Evolutionary conservation across 2,329 filamentous ascomycete species (phyloP).

Genomic region (Beauveria asiatica): DNA sequence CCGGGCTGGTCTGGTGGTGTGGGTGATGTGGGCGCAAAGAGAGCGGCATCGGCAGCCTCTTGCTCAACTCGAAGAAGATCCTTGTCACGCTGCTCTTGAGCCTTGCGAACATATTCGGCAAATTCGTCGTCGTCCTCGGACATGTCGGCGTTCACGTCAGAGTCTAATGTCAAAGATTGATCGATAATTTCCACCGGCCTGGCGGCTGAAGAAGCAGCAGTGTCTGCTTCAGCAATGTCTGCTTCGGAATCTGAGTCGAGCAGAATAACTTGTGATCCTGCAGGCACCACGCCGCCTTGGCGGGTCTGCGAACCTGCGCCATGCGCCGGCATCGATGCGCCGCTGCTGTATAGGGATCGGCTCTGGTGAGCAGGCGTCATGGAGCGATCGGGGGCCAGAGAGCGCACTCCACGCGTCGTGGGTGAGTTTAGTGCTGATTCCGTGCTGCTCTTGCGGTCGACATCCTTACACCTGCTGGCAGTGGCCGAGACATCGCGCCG

Average conservation of each 20-base stretch:
- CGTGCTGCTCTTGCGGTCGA: conserved; percentile 11
- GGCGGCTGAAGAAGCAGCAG: conserved; percentile 14
- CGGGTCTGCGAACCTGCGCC: neutral
- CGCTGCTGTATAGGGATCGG: neutral
- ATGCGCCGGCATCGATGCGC: neutral
- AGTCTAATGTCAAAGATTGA: conserved; percentile 1
- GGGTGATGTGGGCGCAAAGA: neutral
- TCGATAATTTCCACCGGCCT: conserved; percentile 10
- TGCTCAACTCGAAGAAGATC: neutral
- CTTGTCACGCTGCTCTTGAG: conserved; percentile 24
- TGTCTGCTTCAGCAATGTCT: neutral
- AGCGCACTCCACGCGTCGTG: neutral
- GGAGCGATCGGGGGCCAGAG: conserved; percentile 1
- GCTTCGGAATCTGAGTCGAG: conserved; percentile 26
- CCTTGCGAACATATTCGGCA: conserved; percentile 36
- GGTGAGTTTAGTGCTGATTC: neutral
- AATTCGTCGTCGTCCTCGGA: conserved; percentile 33
- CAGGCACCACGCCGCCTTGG: neutral
- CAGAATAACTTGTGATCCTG: conserved; percentile 18
- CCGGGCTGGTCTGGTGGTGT: neutral
- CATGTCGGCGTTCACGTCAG: conserved; percentile 13
- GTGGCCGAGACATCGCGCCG: conserved; percentile 14
- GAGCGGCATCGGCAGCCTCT: conserved; percentile 16
- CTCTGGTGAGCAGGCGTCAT: neutral
- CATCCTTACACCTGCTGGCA: conserved; percentile 13